Conservation (phyloP, 2,329 filamentous ascomycete genomes). For the Alternaria sp. region DNA sequence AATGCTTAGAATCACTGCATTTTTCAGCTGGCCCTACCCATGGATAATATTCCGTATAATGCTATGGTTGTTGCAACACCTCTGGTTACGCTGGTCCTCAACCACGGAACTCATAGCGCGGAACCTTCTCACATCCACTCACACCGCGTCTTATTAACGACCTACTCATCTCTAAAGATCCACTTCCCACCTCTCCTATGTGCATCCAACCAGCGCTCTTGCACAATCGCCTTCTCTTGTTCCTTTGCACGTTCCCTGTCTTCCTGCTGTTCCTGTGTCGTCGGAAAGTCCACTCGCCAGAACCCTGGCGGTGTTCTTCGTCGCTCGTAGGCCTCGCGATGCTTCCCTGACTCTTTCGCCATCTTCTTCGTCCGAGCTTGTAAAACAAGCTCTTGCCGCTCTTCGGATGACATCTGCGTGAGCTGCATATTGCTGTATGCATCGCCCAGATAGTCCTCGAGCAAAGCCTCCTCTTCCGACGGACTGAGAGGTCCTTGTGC, state of each 20-base stretch:
- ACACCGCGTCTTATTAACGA: background rate
- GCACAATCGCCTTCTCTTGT: constrained; percentile 68
- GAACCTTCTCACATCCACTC: background rate
- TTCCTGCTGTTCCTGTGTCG: constrained; percentile 76
- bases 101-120: background rate
- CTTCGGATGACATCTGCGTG: constrained; percentile 61
- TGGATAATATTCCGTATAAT: background rate
- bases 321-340: constrained; percentile 76
- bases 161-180: constrained; percentile 79
- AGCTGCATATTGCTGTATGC: constrained; percentile 45
- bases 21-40: background rate
- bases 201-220: constrained; percentile 80
- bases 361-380: constrained; percentile 76
- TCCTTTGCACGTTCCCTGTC: constrained; percentile 70
- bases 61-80: background rate
- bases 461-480: constrained; percentile 46
- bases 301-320: constrained; percentile 81
- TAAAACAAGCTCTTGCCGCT: constrained; percentile 71
- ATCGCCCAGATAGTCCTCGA: constrained; percentile 63
- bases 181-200: constrained; percentile 77
- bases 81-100: background rate
- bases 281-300: constrained; percentile 89
- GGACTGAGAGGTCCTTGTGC: constrained; percentile 38
- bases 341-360: constrained; percentile 77
- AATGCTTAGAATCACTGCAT: background rate